Conservation (phyloP, 208 protist genomes). For the Acanthamoeba triangularis region DNA sequence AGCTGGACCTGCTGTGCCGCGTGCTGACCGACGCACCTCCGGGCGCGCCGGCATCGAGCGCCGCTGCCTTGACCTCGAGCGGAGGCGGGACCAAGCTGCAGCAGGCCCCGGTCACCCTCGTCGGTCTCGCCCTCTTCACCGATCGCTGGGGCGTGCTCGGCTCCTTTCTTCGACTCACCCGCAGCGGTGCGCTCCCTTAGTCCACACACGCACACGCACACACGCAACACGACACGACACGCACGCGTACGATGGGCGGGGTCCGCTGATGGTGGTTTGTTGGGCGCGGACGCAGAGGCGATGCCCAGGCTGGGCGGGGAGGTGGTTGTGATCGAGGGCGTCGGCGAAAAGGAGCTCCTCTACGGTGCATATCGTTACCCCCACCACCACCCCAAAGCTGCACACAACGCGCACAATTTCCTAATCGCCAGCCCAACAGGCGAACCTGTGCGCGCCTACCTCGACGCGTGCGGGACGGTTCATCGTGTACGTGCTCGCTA, state of each 20-base stretch:
- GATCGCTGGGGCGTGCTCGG: constrained; percentile 2
- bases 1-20: neutral
- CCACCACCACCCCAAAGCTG: neutral
- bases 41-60: neutral
- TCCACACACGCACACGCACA: no score
- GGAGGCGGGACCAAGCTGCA: neutral
- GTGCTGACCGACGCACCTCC: neutral
- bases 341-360: neutral
- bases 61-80: no score
- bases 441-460: neutral
- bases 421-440: neutral
- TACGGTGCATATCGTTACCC: neutral
- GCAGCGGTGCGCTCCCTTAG: neutral
- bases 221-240: neutral
- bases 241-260: no score
- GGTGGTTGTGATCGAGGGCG: neutral
- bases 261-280: neutral
- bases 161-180: neutral
- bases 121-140: neutral
- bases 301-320: constrained; percentile 5
- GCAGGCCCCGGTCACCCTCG: neutral
- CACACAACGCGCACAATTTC: neutral
- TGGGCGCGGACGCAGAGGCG: neutral
- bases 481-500: neutral
- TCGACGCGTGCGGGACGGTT: neutral